These are phyloP conservation scores for Penicillium capsulatum DNA, from an alignment of 2,329 filamentous ascomycete genomes.

Conservation along the genomic window DNA sequence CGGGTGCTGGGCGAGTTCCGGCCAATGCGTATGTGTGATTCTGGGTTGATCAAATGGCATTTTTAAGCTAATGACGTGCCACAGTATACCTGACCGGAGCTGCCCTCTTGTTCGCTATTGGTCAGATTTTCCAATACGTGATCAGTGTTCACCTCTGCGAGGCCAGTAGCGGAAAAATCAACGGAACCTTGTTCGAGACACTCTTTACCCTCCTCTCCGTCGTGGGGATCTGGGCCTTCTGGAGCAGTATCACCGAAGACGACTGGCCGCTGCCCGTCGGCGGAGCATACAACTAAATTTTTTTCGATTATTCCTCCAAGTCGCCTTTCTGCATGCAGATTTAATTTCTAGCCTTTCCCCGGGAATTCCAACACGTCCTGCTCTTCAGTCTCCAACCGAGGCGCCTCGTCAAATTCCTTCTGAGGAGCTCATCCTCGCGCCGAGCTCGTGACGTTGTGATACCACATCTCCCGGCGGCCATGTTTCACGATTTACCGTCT, in stretches of 20 bases:
- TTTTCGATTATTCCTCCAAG: slow-evolving; percentile 3
- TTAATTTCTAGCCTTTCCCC: slow-evolving; percentile 2
- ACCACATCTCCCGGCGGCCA: slow-evolving; percentile 21
- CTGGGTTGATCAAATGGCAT: background rate
- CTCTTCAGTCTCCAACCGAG: slow-evolving; percentile 5
- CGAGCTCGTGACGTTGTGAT: slow-evolving; percentile 23
- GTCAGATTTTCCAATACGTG: slow-evolving; percentile 94
- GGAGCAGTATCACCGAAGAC: slow-evolving; percentile 98
- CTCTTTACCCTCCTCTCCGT: slow-evolving; percentile 86
- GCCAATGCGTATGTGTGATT: slow-evolving; percentile 66
- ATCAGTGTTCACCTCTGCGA: slow-evolving; percentile 87
- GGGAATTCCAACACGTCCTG: slow-evolving; percentile 13
- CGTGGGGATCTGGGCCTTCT: slow-evolving; percentile 84
- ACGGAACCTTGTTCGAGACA: slow-evolving; percentile 88
- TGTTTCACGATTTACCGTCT: slow-evolving; percentile 25
- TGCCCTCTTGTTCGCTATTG: slow-evolving; percentile 77
- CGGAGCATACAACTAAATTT: slow-evolving; percentile 33
- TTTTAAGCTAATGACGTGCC: slow-evolving; percentile 9
- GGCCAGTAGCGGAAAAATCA: slow-evolving; percentile 77
- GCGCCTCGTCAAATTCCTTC: slow-evolving; percentile 9
- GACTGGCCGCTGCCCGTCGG: slow-evolving; percentile 71
- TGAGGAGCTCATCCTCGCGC: slow-evolving; percentile 14
- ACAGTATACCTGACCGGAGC: slow-evolving; percentile 70
- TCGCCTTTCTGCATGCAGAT: slow-evolving; percentile 8
- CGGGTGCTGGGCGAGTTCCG: slow-evolving; percentile 79